Percentiles rank a stretch among this genome's conserved stretches.
Conservation (phyloP, 306 rosid genomes). For the Vigna trinervia region DNA sequence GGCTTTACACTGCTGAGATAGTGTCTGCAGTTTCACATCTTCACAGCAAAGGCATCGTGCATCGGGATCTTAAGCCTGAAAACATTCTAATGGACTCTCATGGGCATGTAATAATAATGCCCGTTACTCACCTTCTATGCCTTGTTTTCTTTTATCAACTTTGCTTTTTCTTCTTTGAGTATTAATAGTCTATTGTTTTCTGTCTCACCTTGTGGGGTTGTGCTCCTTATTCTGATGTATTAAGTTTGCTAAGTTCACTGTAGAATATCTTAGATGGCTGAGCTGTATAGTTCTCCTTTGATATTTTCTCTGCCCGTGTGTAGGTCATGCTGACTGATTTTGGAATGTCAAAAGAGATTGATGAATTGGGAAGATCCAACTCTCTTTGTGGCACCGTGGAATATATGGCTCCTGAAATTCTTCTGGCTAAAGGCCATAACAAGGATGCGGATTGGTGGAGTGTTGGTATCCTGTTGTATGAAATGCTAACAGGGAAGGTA, state of each 20-base stretch:
- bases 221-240: background rate
- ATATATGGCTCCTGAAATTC: constrained; percentile 97
- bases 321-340: constrained; percentile 97
- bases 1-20: constrained; percentile 92
- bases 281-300: constrained; percentile 25
- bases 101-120: constrained; percentile 73
- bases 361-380: constrained; percentile 81
- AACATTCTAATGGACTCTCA: constrained; percentile 90
- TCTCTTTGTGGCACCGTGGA: constrained; percentile 96
- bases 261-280: constrained; percentile 12
- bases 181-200: background rate
- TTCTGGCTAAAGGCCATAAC: constrained; percentile 88
- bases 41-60: constrained; percentile 86
- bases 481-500: constrained; percentile 97
- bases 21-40: constrained; percentile 96
- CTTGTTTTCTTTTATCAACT: background rate
- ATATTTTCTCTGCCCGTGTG: constrained; percentile 9
- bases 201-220: background rate
- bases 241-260: constrained; percentile 1
- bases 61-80: constrained; percentile 97
- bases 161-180: background rate
- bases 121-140: background rate
- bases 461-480: constrained; percentile 84
- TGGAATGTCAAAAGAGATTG: constrained; percentile 94
- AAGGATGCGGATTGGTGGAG: constrained; percentile 99